Conservation (phyloP, 2,329 filamentous ascomycete species). For the Monilinia fructicola region DNA sequence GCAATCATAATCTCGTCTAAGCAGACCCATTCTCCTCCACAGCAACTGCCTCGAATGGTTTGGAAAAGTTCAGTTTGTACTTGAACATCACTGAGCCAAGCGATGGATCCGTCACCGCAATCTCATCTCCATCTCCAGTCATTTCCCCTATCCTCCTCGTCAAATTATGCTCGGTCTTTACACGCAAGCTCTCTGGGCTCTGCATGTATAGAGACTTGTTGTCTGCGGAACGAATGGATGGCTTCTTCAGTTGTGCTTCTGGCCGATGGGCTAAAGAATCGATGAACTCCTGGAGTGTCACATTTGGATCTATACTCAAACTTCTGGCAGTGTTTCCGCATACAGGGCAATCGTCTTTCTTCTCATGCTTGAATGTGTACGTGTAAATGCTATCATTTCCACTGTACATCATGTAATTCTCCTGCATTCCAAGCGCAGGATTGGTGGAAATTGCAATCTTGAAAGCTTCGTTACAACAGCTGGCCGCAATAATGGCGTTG, state of each 20-base stretch:
- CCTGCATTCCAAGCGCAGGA: conserved; percentile 72
- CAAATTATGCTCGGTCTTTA: conserved; percentile 81
- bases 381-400: conserved; percentile 96
- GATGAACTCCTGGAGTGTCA: conserved; percentile 79
- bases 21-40: neutral
- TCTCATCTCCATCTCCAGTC: conserved; percentile 77
- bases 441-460: conserved; percentile 86
- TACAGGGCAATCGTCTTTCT: conserved; percentile 91
- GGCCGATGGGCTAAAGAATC: conserved; percentile 79
- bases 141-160: conserved; percentile 74
- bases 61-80: conserved; percentile 38
- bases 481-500: conserved; percentile 92
- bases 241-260: conserved; percentile 91
- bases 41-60: conserved; percentile 18
- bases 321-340: conserved; percentile 82
- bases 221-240: conserved; percentile 78
- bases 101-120: conserved; percentile 90
- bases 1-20: neutral
- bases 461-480: conserved; percentile 94
- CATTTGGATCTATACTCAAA: conserved; percentile 66
- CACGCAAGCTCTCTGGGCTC: conserved; percentile 74
- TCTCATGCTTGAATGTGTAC: conserved; percentile 93
- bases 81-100: conserved; percentile 54
- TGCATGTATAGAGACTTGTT: conserved; percentile 90
- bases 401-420: conserved; percentile 99